phyloP scores from a whole-genome alignment of 2,329 filamentous ascomycete genomes.

The Monilinia aucupariae region DNA sequence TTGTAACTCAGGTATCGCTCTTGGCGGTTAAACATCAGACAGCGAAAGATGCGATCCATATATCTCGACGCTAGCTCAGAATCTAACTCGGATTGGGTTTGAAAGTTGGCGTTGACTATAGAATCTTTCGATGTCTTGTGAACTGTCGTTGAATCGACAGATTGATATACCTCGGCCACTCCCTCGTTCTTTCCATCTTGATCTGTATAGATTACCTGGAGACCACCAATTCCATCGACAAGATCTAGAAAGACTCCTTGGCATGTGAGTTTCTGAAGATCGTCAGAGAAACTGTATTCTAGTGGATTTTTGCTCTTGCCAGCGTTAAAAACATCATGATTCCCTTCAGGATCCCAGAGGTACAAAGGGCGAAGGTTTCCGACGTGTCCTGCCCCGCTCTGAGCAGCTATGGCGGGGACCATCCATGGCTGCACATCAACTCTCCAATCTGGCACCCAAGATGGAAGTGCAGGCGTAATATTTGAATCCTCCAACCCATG shows the following conservation, averaged over 20 bases:
- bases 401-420: constrained; percentile 18
- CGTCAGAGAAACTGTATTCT: constrained; percentile 5
- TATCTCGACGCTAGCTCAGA: neutral
- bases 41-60: neutral
- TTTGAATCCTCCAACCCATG: neutral
- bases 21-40: neutral
- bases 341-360: neutral
- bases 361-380: constrained; percentile 16
- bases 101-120: neutral
- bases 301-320: neutral
- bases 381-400: constrained; percentile 11
- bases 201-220: constrained; percentile 13
- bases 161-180: neutral
- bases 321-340: neutral
- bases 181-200: neutral
- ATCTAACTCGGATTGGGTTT: neutral
- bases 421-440: constrained; percentile 6
- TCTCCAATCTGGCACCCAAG: constrained; percentile 25
- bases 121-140: neutral
- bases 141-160: constrained; percentile 2
- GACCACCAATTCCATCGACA: constrained; percentile 21
- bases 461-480: constrained; percentile 11
- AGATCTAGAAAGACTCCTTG: constrained; percentile 16
- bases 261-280: constrained; percentile 11
- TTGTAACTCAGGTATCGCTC: neutral